Evolutionary conservation across 2,329 filamentous ascomycete species (phyloP), one percentile per base, ranked within the genome.

Genomic region (Colletotrichum paranaense): DNA sequence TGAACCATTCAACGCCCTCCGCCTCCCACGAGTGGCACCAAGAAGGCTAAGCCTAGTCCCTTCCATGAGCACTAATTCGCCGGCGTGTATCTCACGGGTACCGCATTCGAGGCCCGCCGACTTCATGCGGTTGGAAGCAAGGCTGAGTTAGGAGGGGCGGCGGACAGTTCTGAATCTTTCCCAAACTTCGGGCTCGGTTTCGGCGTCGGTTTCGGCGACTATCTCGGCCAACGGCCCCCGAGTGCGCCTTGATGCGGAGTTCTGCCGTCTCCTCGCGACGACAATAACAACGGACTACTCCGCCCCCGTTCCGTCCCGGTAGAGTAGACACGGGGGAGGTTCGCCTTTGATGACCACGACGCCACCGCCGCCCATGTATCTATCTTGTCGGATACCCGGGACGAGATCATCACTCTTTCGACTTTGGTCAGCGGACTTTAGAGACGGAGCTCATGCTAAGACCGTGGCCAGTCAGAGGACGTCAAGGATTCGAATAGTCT

Each of bases 121-220:
- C 26, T 70, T 46, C 42, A 46, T 64, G 59, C 55, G 26, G 14
- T 49, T 38, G 26, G 32, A 62, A 26, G 42, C 28, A 38, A 26
- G 49, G 22, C n/a, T 60, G 16, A 30, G 16, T 26, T 49, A 28
- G 52, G 59, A 22, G n/a, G 35, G 19, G n/a, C 24, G 14, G 32
- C 38, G 38, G 66, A 5, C 24, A n/a, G 35, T 26, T 12, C 11
- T 12, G 4, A n/a, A 14, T 26, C 4, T 9, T 8, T 38, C 19
- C 14, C 4, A 38, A 16, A 42, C 38, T 28, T 42, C 46, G 46
- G 19, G 28, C 55, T 65, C 55, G 67, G 57, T 62, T 38, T 73
- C 67, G 67, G 32, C 46, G n/a, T 73, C 70, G 66, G 53, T 49
- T 64, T 73, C 70, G 66, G 59, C n/a, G 28, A 16, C 28, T 22